Conservation (phyloP, 441 rosid genomes). For the Syzygium malaccense region DNA sequence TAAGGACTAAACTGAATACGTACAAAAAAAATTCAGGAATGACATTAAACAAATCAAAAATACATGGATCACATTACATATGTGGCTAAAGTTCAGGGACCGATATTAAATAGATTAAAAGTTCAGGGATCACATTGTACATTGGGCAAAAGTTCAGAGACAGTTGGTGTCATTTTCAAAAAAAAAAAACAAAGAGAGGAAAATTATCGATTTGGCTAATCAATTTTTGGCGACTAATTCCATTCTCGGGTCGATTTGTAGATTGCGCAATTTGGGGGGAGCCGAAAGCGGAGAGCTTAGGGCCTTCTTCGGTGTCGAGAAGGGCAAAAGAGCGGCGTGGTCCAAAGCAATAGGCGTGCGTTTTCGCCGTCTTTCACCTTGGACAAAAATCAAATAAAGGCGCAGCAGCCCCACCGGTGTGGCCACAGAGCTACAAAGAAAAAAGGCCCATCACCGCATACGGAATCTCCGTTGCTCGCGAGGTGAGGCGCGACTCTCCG, state of each 20-base stretch:
- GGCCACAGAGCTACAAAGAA: background rate
- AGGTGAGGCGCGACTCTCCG: background rate
- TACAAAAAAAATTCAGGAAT: rapidly evolving
- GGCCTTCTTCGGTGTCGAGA: background rate
- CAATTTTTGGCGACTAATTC: rapidly evolving
- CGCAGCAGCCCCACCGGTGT: background rate
- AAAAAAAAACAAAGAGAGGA: too few relatives aligned
- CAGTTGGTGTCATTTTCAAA: too few relatives aligned
- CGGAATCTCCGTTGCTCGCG: background rate
- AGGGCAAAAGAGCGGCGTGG: background rate
- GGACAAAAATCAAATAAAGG: background rate
- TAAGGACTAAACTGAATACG: too few relatives aligned
- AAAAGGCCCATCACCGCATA: background rate
- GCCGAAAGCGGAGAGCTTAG: background rate
- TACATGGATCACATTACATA: too few relatives aligned
- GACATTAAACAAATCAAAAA: too few relatives aligned
- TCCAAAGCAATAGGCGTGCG: background rate
- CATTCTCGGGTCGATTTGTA: background rate
- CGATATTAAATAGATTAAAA: too few relatives aligned
- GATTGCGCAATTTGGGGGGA: background rate
- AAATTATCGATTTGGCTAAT: background rate
- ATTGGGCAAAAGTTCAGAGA: too few relatives aligned
- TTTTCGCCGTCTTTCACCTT: background rate
- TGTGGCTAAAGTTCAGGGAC: too few relatives aligned
- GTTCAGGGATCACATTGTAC: too few relatives aligned